These are phyloP conservation scores for Tricholoma sp. DNA, from an alignment of 768 basidiomycete species.

Conservation along the genomic window DNA sequence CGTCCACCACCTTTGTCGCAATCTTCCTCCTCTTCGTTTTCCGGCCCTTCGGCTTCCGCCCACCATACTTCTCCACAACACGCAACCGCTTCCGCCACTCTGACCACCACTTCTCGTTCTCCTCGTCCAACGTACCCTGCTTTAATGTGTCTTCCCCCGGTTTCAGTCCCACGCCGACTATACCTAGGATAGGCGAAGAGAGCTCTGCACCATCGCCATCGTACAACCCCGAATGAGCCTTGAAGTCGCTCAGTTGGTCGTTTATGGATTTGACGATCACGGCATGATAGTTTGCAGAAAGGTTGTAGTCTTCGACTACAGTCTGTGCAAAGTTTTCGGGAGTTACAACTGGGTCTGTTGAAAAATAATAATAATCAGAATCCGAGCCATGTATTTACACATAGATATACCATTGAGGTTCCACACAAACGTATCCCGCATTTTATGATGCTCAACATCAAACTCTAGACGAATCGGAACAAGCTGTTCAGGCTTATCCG, in stretches of 20 bases:
- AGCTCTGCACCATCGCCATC: slow-evolving; percentile 38
- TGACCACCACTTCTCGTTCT: slow-evolving; percentile 20
- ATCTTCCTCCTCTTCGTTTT: slow-evolving; percentile 37
- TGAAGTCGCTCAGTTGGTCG: slow-evolving; percentile 81
- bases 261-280: slow-evolving; percentile 79
- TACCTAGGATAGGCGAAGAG: not conserved
- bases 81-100: slow-evolving; percentile 13
- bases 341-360: slow-evolving; percentile 78
- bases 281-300: slow-evolving; percentile 58
- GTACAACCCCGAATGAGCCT: slow-evolving; percentile 56
- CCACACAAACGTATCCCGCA: slow-evolving; percentile 97
- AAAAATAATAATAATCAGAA: not conserved
- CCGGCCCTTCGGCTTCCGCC: slow-evolving; percentile 23
- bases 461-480: slow-evolving; percentile 96
- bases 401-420: slow-evolving; percentile 78
- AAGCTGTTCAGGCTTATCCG: slow-evolving; percentile 69
- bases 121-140: slow-evolving; percentile 15
- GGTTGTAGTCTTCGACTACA: slow-evolving; percentile 84
- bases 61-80: not conserved
- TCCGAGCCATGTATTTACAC: not conserved
- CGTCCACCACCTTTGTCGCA: slow-evolving; percentile 19
- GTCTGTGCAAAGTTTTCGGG: slow-evolving; percentile 89
- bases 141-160: slow-evolving; percentile 16
- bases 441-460: slow-evolving; percentile 89
- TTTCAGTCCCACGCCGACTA: slow-evolving; percentile 11